Evolutionary conservation across 352 stramenopile genomes (phyloP), one percentile per base, ranked within the genome.

Genomic region (Phytophthora lateralis): DNA sequence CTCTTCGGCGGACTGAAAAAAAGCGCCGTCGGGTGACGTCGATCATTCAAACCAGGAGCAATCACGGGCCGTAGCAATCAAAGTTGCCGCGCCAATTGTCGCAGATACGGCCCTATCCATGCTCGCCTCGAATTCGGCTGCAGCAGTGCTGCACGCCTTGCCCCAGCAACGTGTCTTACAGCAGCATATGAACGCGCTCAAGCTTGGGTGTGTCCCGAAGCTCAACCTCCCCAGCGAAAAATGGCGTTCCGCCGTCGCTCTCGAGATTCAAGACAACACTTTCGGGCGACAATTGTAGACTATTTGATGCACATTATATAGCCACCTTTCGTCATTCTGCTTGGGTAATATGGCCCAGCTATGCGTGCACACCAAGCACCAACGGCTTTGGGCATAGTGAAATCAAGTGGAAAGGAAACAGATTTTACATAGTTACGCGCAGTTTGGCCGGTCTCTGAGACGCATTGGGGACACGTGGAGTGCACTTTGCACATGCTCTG

Each of bases 381-480:
- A 57, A 41, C 6, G n/a, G n/a, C n/a, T 30, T 30, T 6, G 3
- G 14, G 7, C 17, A 44, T 44, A 44, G 38, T 44, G 38, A 44
- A 44, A 11, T 8, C 38, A 44, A 44, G 38, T 44, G 37, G 27
- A 27, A 41, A 44, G 9, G 38, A 24, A 35, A 48, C 42, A 12
- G n/a, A 17, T 53, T 68, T 68, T 68, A 41, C 60, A 68, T 68
- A 68, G 46, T 45, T 55, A 68, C 47, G 59, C 59, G 52, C 49
- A 6, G 29, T 11, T 2, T 2, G 42, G 14, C 30, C 29, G 26
- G 49, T 56, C 32, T 62, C 43, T 62, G 50, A 10, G 15, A 29
- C 21, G 15, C 44, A 30, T 18, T 34, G 15, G 14, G 37, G 44
- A 27, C 41, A 60, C 52, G 34, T 21, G 54, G 34, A 60, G 24